Evolutionary conservation across 805 yeast species (phyloP), one percentile per base, ranked within the genome.

Genomic region (Lipomyces yamadae): DNA sequence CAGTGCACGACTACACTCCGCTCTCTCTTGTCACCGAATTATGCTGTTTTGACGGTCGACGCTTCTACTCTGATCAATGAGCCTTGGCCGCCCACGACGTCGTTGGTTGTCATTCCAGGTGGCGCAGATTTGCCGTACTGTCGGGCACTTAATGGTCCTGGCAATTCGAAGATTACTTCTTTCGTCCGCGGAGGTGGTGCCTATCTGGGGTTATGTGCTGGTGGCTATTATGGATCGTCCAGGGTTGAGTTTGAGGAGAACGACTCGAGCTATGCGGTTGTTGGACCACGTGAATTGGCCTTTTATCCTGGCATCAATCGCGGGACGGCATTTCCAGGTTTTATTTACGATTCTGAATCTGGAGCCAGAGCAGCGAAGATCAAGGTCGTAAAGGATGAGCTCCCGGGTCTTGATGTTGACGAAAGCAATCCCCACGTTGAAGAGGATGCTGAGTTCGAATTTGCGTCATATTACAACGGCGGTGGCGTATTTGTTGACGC

Each of bases 81-180:
- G 73, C 98, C 99, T 0, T 95, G 99, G 99, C 83, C 84, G 69
- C 73, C 84, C 6, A 90, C 90, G 73, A 90, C 98, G 0, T 81
- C 96, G 0, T 80, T 91, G 70, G 75, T 95, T 55, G 97, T 92
- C 1, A 77, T 95, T 34, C 99, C 99, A 0, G 99, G 99, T 3
- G 99, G 99, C 6, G 98, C 98, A 0, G 99, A 95, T 76, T 79
- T 92, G 60, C 98, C 98, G 0, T 86, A 88, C 71, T 91, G 97
- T 70, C 81, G 82, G 61, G 85, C 83, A 3, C 83, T 96, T 69
- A 87, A 89, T 73, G 94, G 96, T 0, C 78, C 77, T 1, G 91
- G 92, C 0, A 90, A 88, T 73, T 73, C 78, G 8, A 80, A 81
- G 50, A 90, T 92, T 68, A 76, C 79, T 34, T 85, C 85, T 60